These are phyloP conservation scores for Stachybotrys echinatus DNA, from an alignment of 2,329 filamentous ascomycete genomes.

Conservation along the genomic window DNA sequence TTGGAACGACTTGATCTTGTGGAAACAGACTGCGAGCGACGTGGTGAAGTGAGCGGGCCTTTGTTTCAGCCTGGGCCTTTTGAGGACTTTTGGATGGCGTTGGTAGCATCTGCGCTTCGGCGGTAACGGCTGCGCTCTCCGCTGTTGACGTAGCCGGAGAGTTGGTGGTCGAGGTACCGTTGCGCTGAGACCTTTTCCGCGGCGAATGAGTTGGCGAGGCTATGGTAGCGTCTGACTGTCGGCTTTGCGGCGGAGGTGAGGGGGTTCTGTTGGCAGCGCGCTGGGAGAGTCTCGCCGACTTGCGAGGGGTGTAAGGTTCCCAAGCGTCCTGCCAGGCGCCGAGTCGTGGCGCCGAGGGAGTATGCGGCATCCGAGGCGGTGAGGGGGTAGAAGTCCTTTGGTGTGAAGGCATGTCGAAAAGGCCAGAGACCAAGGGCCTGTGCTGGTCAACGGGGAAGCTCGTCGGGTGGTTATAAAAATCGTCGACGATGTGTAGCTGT, in stretches of 20 bases:
- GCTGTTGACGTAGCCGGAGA: conserved; percentile 39
- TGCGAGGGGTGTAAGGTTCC: conserved; percentile 68
- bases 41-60: conserved; percentile 44
- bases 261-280: conserved; percentile 48
- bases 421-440: not conserved
- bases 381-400: conserved; percentile 50
- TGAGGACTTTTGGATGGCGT: conserved; percentile 75
- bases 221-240: conserved; percentile 18
- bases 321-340: conserved; percentile 60
- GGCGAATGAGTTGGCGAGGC: conserved; percentile 41
- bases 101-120: conserved; percentile 58
- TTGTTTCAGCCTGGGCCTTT: conserved; percentile 52
- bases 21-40: conserved; percentile 61
- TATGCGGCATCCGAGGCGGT: conserved; percentile 52
- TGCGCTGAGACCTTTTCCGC: conserved; percentile 44
- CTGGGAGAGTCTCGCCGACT: conserved; percentile 59
- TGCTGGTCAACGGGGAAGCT: not conserved
- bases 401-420: conserved; percentile 19
- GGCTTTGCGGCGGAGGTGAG: conserved; percentile 39
- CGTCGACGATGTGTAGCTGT: not conserved
- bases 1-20: conserved; percentile 52
- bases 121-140: conserved; percentile 36
- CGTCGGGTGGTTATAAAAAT: not conserved
- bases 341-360: conserved; percentile 63
- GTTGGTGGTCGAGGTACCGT: conserved; percentile 41